These are phyloP conservation scores for Stagonosporopsis vannaccii DNA, from an alignment of 2,329 filamentous ascomycete genomes.

Conservation along the genomic window DNA sequence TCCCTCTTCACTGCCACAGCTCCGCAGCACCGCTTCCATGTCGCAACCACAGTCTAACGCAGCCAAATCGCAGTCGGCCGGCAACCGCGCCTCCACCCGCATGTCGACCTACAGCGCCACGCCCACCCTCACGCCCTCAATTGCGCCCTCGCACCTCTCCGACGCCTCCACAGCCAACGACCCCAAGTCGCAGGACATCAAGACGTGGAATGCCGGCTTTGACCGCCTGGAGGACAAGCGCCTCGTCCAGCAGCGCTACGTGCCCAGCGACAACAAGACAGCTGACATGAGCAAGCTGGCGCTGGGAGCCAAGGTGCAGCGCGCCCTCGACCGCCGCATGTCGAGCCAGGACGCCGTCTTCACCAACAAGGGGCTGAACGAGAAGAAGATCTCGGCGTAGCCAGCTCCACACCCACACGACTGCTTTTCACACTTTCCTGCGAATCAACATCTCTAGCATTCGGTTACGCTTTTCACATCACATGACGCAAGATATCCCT, in stretches of 20 bases:
- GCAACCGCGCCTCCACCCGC: conserved; percentile 53
- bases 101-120: conserved; percentile 60
- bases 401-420: not conserved
- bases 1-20: conserved; percentile 8
- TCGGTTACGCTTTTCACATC: conserved; percentile 11
- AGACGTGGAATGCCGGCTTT: conserved; percentile 79
- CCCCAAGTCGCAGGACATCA: conserved; percentile 68
- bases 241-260: conserved; percentile 80
- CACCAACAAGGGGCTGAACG: conserved; percentile 58
- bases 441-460: conserved; percentile 8
- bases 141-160: conserved; percentile 54
- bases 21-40: conserved; percentile 24
- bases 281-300: conserved; percentile 86
- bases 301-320: conserved; percentile 87
- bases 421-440: conserved; percentile 13
- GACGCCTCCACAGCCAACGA: conserved; percentile 46
- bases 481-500: conserved; percentile 20
- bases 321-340: conserved; percentile 86
- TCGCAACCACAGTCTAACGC: conserved; percentile 37
- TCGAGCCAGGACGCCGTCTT: conserved; percentile 87
- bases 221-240: conserved; percentile 91
- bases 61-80: conserved; percentile 39
- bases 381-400: conserved; percentile 48
- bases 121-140: conserved; percentile 59
- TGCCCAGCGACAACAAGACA: conserved; percentile 78